Conservation (phyloP, 2,329 filamentous ascomycete genomes). For the Alternaria infectoria region DNA sequence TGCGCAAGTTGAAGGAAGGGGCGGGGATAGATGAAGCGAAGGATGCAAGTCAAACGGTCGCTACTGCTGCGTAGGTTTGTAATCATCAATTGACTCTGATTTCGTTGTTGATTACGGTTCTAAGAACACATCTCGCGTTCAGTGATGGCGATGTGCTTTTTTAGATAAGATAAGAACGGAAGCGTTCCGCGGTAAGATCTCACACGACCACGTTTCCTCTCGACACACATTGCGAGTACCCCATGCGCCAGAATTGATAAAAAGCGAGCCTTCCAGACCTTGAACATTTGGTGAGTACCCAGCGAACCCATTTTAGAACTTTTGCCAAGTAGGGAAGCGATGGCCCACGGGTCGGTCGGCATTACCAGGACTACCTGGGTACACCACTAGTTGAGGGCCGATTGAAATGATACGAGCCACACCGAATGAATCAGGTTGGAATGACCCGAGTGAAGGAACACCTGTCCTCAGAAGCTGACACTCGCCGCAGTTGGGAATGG, state of each 20-base stretch:
- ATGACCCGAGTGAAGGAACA: conserved; percentile 21
- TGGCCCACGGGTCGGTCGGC: not conserved
- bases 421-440: not conserved
- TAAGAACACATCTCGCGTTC: not conserved
- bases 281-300: not conserved
- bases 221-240: not conserved
- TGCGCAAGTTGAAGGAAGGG: conserved; percentile 43
- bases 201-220: not conserved
- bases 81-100: not conserved
- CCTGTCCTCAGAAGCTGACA: conserved; percentile 30
- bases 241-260: not conserved
- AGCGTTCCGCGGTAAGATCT: not conserved
- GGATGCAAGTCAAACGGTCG: not conserved
- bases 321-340: not conserved
- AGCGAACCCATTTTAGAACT: not conserved
- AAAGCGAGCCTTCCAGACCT: not conserved
- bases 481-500: conserved; percentile 1
- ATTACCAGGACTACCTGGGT: not conserved
- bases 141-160: not conserved
- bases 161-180: not conserved
- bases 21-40: conserved; percentile 12
- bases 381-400: not conserved
- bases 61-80: conserved; percentile 1
- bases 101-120: not conserved
- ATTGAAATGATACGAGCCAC: not conserved